These are phyloP conservation scores for Dryadomyces quercivorus DNA, from an alignment of 2,329 filamentous ascomycete species.

Conservation along the genomic window DNA sequence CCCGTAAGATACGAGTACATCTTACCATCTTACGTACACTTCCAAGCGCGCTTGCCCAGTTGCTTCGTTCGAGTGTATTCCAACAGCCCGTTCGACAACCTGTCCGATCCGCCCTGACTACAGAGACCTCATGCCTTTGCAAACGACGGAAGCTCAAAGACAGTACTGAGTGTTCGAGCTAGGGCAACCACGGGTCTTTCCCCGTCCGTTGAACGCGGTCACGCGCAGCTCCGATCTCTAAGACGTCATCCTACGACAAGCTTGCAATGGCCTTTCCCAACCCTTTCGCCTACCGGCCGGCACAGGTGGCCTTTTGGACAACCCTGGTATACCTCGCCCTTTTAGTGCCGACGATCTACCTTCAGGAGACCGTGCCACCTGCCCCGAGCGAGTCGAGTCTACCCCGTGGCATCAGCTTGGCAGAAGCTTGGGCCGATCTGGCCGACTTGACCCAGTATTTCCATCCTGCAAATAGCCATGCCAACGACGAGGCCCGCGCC, in stretches of 20 bases:
- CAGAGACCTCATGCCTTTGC: too few species aligned
- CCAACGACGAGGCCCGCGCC: slow-evolving; percentile 67
- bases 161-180: too few species aligned
- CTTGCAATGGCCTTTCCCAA: slow-evolving; percentile 22
- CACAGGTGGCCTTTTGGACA: slow-evolving; percentile 71
- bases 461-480: slow-evolving; percentile 79
- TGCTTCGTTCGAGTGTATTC: too few species aligned
- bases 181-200: too few species aligned
- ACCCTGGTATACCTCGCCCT: slow-evolving; percentile 67
- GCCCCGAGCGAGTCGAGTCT: slow-evolving; percentile 38
- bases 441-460: slow-evolving; percentile 60
- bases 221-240: background rate
- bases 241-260: background rate
- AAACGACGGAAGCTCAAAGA: too few species aligned
- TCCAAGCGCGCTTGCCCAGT: too few species aligned
- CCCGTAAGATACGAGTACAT: too few species aligned
- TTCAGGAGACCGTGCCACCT: slow-evolving; percentile 65
- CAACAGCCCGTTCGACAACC: too few species aligned
- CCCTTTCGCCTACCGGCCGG: slow-evolving; percentile 65
- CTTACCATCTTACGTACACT: too few species aligned
- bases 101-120: too few species aligned
- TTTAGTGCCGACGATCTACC: slow-evolving; percentile 55
- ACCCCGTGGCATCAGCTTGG: slow-evolving; percentile 61
- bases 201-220: too few species aligned
- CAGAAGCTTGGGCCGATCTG: slow-evolving; percentile 78